These are phyloP conservation scores for Xylariaceae sp. DNA, from an alignment of 2,329 filamentous ascomycete species.

Conservation along the genomic window DNA sequence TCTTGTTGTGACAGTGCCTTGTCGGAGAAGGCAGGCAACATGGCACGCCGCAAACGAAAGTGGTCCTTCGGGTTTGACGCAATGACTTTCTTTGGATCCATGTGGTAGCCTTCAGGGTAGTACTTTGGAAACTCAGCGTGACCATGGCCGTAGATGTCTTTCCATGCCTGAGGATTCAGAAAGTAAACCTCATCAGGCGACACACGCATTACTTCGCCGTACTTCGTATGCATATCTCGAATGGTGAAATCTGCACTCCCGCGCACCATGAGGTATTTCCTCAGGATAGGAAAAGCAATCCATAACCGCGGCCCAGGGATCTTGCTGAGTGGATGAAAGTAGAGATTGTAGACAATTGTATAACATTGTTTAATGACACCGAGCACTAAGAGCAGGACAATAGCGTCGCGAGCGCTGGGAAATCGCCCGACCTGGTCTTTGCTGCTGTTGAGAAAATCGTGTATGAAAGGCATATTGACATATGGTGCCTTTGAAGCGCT, in stretches of 20 bases:
- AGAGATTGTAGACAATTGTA: constrained; percentile 36
- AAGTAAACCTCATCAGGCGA: constrained; percentile 46
- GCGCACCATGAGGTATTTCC: constrained; percentile 26
- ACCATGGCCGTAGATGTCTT: constrained; percentile 48
- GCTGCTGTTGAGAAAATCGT: not conserved
- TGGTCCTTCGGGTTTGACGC: constrained; percentile 43
- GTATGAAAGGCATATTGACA: not conserved
- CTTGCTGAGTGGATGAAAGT: constrained; percentile 38
- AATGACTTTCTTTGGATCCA: constrained; percentile 36
- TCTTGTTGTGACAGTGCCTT: constrained; percentile 45
- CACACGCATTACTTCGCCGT: constrained; percentile 46
- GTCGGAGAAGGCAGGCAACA: constrained; percentile 56
- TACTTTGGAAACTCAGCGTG: constrained; percentile 38
- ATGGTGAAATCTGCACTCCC: constrained; percentile 29
- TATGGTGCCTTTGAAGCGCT: not conserved
- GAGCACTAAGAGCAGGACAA: not conserved
- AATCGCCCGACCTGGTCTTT: not conserved
- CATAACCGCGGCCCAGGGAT: constrained; percentile 36
- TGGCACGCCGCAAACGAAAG: constrained; percentile 55
- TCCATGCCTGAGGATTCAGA: constrained; percentile 44
- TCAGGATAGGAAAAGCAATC: constrained; percentile 34
- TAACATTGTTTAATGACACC: not conserved
- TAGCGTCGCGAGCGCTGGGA: not conserved
- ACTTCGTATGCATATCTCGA: constrained; percentile 32
- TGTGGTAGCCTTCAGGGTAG: constrained; percentile 31